Base-by-base conservation (phyloP, 352 stramenopile species). In the Stephanocyclus meneghinianus region DNA sequence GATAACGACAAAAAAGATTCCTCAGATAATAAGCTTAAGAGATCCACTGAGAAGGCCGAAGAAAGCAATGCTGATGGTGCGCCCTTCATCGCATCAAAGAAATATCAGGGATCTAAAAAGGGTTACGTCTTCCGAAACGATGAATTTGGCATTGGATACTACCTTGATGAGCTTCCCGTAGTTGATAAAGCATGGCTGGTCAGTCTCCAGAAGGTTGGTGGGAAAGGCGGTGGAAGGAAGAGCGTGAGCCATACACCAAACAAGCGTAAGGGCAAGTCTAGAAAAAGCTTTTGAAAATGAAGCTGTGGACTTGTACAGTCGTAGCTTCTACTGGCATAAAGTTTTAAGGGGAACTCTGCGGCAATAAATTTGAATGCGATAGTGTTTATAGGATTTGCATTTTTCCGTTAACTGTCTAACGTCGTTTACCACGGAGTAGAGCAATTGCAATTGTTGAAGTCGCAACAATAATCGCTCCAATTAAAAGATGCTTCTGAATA, bases 121-220 rank as follows among this genome's bases (percentile, higher is more conserved):
- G 89, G 86, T 40, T 94, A 87, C 59, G 82, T 92, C 2, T 94
- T 92, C 44, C 71, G 57, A 62, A 89, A 83, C 64, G 83, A 85
- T 18, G 84, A 82, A 42, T 29, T 84, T 40, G 89, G 89, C 5
- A 5, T 90, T 56, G 89, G 89, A 51, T 94, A 92, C 60, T 92
- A 94, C 48, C 80, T 82, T 51, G 89, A 94, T 71, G 56, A 82
- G 3, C 78, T 82, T 29, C 89, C 89, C 13, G 73, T 82, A 1
- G 78, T 91, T 44, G 86, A 94, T 67, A 85, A 76, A 60, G 78
- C 74, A 50, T 87, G 80, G n/a, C 55, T 91, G 1, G 55, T 42
- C 13, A 71, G 80, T 77, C 60, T 78, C 7, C 72, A 76, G 40
- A 42, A 51, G 21, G 11, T 2, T 1, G 66, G 56, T 45, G 51